Evolutionary conservation across 2,329 filamentous ascomycete species (phyloP).

Genomic region (Ascochyta pisi): DNA sequence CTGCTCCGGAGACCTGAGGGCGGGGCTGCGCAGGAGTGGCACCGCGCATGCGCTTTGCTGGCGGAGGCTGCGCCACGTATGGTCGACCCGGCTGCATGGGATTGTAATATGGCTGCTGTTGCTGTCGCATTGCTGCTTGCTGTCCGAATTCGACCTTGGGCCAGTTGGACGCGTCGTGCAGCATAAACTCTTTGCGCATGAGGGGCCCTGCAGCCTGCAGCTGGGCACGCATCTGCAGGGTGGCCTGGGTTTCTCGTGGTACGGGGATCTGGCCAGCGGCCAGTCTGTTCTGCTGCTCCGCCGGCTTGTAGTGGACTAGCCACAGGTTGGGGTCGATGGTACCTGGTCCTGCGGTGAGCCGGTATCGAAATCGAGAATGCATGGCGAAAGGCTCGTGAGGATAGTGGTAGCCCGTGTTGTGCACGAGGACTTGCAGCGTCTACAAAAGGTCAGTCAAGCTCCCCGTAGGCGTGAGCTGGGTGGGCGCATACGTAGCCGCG

Average conservation of each 20-base stretch:
- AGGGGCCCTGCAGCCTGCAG: slow-evolving; percentile 74
- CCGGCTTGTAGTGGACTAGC: slow-evolving; percentile 87
- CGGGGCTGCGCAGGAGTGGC: slow-evolving; percentile 53
- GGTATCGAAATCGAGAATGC: slow-evolving; percentile 85
- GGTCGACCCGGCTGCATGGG: slow-evolving; percentile 45
- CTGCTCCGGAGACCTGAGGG: slow-evolving; percentile 44
- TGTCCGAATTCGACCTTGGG: slow-evolving; percentile 78
- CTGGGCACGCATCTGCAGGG: slow-evolving; percentile 66
- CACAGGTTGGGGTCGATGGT: slow-evolving; percentile 82
- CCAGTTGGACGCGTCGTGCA: slow-evolving; percentile 89
- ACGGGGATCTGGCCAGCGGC: slow-evolving; percentile 72
- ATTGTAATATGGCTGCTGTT: slow-evolving; percentile 43
- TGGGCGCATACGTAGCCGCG: slow-evolving; percentile 66
- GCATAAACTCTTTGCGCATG: slow-evolving; percentile 93
- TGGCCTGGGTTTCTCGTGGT: slow-evolving; percentile 63
- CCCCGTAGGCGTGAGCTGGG: background rate
- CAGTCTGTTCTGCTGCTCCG: slow-evolving; percentile 75
- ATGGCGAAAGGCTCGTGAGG: slow-evolving; percentile 74
- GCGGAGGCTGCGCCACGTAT: slow-evolving; percentile 51
- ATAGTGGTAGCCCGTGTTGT: slow-evolving; percentile 80
- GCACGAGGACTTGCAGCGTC: slow-evolving; percentile 88
- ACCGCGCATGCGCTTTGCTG: slow-evolving; percentile 55
- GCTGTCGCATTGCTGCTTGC: slow-evolving; percentile 27
- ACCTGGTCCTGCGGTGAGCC: slow-evolving; percentile 74
- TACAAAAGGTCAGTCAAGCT: slow-evolving; percentile 50